Evolutionary conservation across 2,329 filamentous ascomycete genomes (phyloP), one percentile per base, ranked within the genome.

Genomic region (Talaromyces pinophilus): DNA sequence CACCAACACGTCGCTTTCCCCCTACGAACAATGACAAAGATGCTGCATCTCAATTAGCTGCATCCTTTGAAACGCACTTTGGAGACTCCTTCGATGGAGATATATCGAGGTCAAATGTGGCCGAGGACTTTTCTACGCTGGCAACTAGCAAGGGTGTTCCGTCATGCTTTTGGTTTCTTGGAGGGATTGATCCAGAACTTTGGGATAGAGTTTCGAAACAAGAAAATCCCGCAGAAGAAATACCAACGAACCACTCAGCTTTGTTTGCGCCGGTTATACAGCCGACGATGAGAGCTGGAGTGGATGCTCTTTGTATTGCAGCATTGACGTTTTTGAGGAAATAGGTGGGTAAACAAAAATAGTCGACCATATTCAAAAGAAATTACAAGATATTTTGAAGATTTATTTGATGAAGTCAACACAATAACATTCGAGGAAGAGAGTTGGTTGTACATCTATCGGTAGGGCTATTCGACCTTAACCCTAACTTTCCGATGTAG

Each of bases 161-260:
- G 5, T 82, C 79, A 68, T 82, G 78, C 57, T 88, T 87, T 70
- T 88, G 85, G 78, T 77, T 84, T 70, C 82, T 86, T 69, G 87
- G 87, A 0, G 85, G 86, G 0, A 81, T 81, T 33, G 83, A 85
- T 66, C 74, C 76, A 0, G 79, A 79, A 62, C 60, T 81, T 4
- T 88, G 82, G 81, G 84, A 88, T 73, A 74, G 79, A 67, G 79
- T 77, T 15, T 77, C 81, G 72, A 76, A 73, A 63, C 78, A 82
- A 46, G 83, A 82, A 0, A 77, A 64, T 70, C 73, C 80, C 4
- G 66, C 55, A 67, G 76, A 81, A 68, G 83, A 82, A 62, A 81
- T 88, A 13, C 84, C 87, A 0, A 82, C 83, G 0, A 89, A 89
- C 69, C 87, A 90, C 72, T 85, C 82, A 67, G 82, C 85, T 0